Conservation (phyloP, 2,329 filamentous ascomycete species). For the Sporothrix protearum region DNA sequence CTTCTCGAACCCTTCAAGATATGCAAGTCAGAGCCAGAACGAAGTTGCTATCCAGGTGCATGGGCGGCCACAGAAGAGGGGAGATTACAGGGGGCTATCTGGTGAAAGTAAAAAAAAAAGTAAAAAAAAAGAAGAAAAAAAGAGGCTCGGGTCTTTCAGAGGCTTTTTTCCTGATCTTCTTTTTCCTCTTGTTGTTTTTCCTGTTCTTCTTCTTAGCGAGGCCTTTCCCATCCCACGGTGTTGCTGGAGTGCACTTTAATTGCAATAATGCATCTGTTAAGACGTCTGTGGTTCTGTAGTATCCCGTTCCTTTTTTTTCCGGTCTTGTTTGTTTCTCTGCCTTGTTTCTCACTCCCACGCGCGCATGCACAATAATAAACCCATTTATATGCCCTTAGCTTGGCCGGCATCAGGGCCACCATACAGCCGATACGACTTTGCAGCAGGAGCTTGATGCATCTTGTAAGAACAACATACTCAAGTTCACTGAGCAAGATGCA, state of each 20-base stretch:
- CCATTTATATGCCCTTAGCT: slow-evolving; percentile 2
- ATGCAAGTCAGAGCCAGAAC: neutral
- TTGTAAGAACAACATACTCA: neutral
- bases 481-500: neutral
- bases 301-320: neutral
- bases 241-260: slow-evolving; percentile 3
- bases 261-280: slow-evolving; percentile 11
- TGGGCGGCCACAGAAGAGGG: neutral
- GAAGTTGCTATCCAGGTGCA: neutral
- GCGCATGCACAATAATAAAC: slow-evolving; percentile 3
- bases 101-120: too few relatives aligned
- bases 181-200: neutral
- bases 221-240: neutral
- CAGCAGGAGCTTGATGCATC: neutral
- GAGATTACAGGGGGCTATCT: neutral
- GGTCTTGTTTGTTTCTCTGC: neutral
- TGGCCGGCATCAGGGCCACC: neutral
- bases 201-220: neutral
- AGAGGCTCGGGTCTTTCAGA: neutral
- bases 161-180: neutral
- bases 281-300: neutral
- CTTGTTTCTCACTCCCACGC: slow-evolving; percentile 8
- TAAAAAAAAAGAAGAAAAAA: too few relatives aligned
- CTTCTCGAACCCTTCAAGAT: neutral
- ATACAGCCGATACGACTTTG: neutral